These are phyloP conservation scores for Salvia hispanica DNA, from an alignment of 257 asterid genomes.

Conservation along the genomic window DNA sequence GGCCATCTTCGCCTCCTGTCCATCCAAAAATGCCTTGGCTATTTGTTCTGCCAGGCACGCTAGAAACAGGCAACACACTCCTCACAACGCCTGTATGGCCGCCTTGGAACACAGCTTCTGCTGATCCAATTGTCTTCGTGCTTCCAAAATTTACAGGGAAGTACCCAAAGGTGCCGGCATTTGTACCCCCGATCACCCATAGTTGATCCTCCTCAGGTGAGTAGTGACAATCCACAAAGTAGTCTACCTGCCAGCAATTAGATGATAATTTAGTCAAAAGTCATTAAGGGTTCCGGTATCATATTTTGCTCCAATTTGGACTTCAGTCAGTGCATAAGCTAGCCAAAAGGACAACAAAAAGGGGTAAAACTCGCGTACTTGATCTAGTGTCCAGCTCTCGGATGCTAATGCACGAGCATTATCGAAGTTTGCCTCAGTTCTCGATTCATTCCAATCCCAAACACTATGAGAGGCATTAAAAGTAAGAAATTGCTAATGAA, in stretches of 20 bases:
- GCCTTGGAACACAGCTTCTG: conserved; percentile 81
- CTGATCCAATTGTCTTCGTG: conserved; percentile 44
- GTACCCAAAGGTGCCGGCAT: conserved; percentile 74
- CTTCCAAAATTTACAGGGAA: conserved; percentile 57
- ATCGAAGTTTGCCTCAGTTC: conserved; percentile 63
- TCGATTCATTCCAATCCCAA: conserved; percentile 82
- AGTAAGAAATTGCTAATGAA: conserved; percentile 5
- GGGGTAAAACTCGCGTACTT: conserved; percentile 43
- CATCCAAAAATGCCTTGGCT: conserved; percentile 68
- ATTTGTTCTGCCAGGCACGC: conserved; percentile 37
- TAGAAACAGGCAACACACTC: conserved; percentile 64
- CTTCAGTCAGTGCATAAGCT: too few relatives aligned
- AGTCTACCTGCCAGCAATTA: conserved; percentile 61
- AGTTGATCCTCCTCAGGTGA: conserved; percentile 66
- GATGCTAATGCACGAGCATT: conserved; percentile 85
- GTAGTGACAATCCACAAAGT: conserved; percentile 85
- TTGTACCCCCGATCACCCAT: conserved; percentile 83
- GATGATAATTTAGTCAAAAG: neutral
- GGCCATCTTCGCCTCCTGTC: conserved; percentile 97
- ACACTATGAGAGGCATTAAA: conserved; percentile 46
- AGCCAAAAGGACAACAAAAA: neutral
- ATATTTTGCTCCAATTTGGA: too few relatives aligned
- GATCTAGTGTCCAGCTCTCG: conserved; percentile 67
- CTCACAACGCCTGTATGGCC: conserved; percentile 79
- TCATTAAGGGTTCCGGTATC: too few relatives aligned